Evolutionary conservation across 306 rosid species (phyloP), one percentile per base, ranked within the genome.

Genomic region (Malus fusca): DNA sequence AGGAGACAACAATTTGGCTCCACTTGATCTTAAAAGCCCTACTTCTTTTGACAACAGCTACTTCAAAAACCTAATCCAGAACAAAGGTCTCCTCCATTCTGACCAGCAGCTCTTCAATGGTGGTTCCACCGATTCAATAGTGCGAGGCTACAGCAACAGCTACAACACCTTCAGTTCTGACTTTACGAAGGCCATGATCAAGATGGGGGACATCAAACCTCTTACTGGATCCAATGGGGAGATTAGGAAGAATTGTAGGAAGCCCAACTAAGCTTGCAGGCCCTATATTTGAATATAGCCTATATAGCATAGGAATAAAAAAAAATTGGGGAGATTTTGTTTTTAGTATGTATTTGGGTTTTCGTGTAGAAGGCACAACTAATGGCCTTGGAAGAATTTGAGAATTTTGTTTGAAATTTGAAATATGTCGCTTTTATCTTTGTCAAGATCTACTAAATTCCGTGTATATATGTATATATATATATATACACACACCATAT

Each of bases 1-100:
- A 0, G 97, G 98, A 25, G 97, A 95, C 87, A 88, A 92, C 87
- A 92, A 90, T 68, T 71, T 95, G 63, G 91, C 97, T 17, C 97
- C 98, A 9, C 88, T 95, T 25, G 97, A 95, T 80, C 66, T 87
- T 0, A 80, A 64, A 56, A 90, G 90, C 51, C 89, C 97, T 0
- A 89, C 82, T 0, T 25, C 52, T 1, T 92, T 95, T 11, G 97
- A 95, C 82, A 89, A 89, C 76, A 83, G 75, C 71, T 95, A 95
- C 89, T 88, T 70, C 90, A 86, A 84, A 26, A 88, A 92, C 80
- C 88, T 95, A 19, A 11, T 90, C 53, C 72, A 85, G 53, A 90
- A 82, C 1, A 89, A 78, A 74, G 98, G 97, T 1, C 91, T 95
- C 40, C 89, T 95, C 64, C 97, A 92, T 78, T 92, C 97, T 4